Evolutionary conservation across 2,329 filamentous ascomycete genomes (phyloP), one percentile per base, ranked within the genome.

Genomic region (Huntiella omanensis): DNA sequence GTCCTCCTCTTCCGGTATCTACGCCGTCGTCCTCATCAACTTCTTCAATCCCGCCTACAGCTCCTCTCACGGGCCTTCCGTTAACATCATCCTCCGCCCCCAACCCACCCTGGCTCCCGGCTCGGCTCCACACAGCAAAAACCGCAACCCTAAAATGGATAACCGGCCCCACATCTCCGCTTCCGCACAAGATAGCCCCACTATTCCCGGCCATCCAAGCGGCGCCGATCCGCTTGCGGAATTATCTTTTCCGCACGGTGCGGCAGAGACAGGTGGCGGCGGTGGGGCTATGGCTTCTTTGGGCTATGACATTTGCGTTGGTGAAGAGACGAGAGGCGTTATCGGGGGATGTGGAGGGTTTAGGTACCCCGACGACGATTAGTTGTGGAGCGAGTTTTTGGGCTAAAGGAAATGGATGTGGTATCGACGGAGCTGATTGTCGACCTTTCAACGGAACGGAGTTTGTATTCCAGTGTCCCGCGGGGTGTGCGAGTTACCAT

Each of bases 401-500:
- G 81, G 69, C 65, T 6, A 58, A 75, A 34, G 77, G 75, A 33
- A 87, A 86, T 55, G 64, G 63, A 10, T 91, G 83, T 58, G 83
- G 82, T 1, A 56, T 88, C 11, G 76, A 88, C 53, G 83, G 83
- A 5, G 74, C 76, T 50, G 66, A 75, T 44, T 91, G 83, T 56
- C 73, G 82, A 6, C 83, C 83, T 0, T 91, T 91, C 55, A 71
- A 70, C 49, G 77, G 76, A 52, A 72, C 66, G 47, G 74, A 75
- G 0, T 77, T 85, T 54, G 68, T 81, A 0, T 91, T 91, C 57
- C 69, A 78, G 46, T 91, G 83, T 55, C 75, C 81, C 1, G 80
- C 77, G 12, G 77, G 76, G 54, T 91, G 83, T 58, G 70, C 70
- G 39, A 72, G 70, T 54, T 72, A 73, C 48, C 66, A 72, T 52